Conservation (phyloP, 148 eudicot genomes). For the Silene latifolia region DNA sequence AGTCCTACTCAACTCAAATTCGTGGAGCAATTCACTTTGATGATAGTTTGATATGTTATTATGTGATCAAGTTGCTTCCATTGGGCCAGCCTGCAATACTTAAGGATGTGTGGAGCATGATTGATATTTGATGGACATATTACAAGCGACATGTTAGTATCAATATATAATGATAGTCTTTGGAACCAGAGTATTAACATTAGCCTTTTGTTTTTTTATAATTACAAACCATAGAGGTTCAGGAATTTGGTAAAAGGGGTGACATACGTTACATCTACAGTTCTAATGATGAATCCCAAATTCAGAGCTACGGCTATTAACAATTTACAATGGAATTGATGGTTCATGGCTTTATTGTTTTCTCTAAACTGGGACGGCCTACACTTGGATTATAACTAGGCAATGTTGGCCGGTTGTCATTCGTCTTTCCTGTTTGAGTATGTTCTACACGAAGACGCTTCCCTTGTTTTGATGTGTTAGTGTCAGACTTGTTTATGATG, state of each 20-base stretch:
- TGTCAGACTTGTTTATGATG: slow-evolving; percentile 2
- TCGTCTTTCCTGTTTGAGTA: slow-evolving; percentile 23
- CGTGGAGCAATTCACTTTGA: background rate
- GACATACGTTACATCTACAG: slow-evolving; percentile 1
- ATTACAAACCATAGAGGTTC: background rate
- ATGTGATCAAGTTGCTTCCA: background rate
- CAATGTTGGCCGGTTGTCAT: slow-evolving; percentile 33
- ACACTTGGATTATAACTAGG: slow-evolving; percentile 59
- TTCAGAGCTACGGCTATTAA: background rate
- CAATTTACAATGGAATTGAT: slow-evolving; percentile 1
- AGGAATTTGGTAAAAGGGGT: slow-evolving; percentile 3
- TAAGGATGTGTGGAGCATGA: slow-evolving; percentile 1
- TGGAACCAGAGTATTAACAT: background rate
- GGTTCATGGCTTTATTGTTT: slow-evolving; percentile 26
- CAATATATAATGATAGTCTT: background rate
- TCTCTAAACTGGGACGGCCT: slow-evolving; percentile 39
- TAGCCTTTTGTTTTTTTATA: background rate
- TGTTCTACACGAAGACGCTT: slow-evolving; percentile 12
- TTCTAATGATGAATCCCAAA: background rate
- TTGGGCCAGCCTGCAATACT: background rate
- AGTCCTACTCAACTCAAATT: background rate
- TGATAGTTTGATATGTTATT: background rate
- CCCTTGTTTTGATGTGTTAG: slow-evolving; percentile 9
- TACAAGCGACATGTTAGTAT: background rate
- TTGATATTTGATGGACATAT: slow-evolving; percentile 3